Evolutionary conservation across 129 eudicot genomes (phyloP).

Genomic region (Lactuca saligna): DNA sequence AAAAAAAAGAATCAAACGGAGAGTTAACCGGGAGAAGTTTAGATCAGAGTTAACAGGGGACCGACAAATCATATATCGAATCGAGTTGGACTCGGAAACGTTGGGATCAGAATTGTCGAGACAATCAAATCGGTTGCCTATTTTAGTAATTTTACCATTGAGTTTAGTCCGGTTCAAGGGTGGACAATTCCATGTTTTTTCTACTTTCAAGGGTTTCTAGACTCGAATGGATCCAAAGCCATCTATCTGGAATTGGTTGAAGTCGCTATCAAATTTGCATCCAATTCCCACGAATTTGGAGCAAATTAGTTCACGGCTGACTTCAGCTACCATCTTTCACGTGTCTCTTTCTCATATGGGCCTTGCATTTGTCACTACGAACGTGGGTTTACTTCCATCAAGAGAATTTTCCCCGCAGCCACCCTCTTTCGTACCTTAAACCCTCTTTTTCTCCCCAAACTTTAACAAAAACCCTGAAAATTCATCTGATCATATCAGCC

Average conservation of each 20-base stretch:
- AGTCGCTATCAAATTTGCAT: conserved; percentile 29
- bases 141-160: background rate
- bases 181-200: conserved; percentile 9
- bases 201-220: conserved; percentile 22
- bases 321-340: conserved; percentile 10
- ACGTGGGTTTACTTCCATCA: conserved; percentile 37
- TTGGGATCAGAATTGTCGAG: background rate
- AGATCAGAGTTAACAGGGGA: no score
- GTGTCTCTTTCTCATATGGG: conserved; percentile 14
- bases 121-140: background rate
- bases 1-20: no score
- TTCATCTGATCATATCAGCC: background rate
- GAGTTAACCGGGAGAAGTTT: no score
- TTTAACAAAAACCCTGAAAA: conserved; percentile 28
- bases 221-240: conserved; percentile 14
- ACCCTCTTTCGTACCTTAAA: conserved; percentile 21
- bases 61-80: no score
- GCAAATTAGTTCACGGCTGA: background rate
- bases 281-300: conserved; percentile 36
- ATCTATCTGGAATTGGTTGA: background rate
- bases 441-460: conserved; percentile 11
- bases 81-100: no score
- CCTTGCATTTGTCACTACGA: conserved; percentile 21
- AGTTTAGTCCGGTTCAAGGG: conserved; percentile 9
- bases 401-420: conserved; percentile 1